Conservation (phyloP, 176 grass and related monocot species). For the Urochloa ruziziensis region DNA sequence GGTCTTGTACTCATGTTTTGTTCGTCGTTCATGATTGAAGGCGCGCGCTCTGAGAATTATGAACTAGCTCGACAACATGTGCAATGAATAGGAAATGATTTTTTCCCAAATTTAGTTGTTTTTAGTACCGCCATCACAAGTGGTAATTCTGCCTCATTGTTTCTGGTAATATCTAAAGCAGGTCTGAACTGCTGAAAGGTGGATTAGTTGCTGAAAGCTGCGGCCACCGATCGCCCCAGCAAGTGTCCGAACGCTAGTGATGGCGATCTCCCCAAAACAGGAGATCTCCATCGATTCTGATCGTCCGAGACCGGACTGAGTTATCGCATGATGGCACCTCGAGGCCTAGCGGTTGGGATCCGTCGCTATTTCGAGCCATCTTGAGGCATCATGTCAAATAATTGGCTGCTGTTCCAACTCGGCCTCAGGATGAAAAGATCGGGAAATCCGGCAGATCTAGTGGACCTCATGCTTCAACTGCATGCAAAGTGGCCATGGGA, state of each 20-base stretch:
- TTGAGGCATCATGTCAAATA: constrained; percentile 43
- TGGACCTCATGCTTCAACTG: constrained; percentile 12
- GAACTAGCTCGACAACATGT: background rate
- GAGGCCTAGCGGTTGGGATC: constrained; percentile 29
- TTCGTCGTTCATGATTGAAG: background rate
- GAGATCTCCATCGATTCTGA: background rate
- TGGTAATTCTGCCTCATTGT: background rate
- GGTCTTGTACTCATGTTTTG: background rate
- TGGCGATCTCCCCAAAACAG: background rate
- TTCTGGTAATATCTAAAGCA: background rate
- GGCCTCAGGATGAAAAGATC: background rate
- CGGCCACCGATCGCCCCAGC: background rate
- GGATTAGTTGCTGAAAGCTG: constrained; percentile 4
- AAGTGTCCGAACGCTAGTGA: background rate
- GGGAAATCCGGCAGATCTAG: constrained; percentile 20
- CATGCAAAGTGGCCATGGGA: background rate
- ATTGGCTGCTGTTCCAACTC: constrained; percentile 30
- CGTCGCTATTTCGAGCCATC: constrained; percentile 18
- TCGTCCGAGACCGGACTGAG: background rate
- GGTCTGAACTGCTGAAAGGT: background rate
- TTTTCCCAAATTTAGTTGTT: background rate
- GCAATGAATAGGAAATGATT: background rate
- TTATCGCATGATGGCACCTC: constrained; percentile 8
- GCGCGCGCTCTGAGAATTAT: background rate
- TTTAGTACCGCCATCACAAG: background rate